These are phyloP conservation scores for Stygiomarasmius scandens DNA, from an alignment of 1,284 basidiomycete genomes.

Conservation along the genomic window DNA sequence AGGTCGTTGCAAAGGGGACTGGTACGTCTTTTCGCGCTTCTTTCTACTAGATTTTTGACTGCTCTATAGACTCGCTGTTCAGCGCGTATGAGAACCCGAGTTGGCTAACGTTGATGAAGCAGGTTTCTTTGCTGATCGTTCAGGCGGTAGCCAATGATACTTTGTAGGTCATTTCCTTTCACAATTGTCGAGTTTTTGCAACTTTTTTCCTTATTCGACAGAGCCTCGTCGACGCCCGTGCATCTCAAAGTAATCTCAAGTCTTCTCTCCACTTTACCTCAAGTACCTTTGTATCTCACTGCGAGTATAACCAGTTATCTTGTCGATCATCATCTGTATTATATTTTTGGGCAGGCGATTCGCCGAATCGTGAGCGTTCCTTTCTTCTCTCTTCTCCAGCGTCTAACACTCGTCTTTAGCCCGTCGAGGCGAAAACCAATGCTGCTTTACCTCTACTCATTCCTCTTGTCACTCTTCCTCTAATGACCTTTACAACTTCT, in stretches of 20 bases:
- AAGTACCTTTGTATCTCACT: slow-evolving; percentile 42
- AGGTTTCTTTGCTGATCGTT: slow-evolving; percentile 51
- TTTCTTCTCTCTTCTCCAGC: not conserved
- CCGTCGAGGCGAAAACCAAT: slow-evolving; percentile 39
- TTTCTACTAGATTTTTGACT: slow-evolving; percentile 3
- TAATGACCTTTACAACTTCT: slow-evolving; percentile 31
- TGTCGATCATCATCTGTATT: slow-evolving; percentile 44
- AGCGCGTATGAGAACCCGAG: slow-evolving; percentile 42
- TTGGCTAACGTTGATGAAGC: slow-evolving; percentile 61
- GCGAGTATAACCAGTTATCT: slow-evolving; percentile 42
- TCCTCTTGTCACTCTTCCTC: slow-evolving; percentile 41
- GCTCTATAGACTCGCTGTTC: slow-evolving; percentile 42
- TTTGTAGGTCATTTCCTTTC: slow-evolving; percentile 40
- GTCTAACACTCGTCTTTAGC: slow-evolving; percentile 33
- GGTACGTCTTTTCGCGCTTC: slow-evolving; percentile 9
- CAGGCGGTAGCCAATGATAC: slow-evolving; percentile 50
- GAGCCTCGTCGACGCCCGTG: not conserved
- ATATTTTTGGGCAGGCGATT: slow-evolving; percentile 28
- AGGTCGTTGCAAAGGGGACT: slow-evolving; percentile 33
- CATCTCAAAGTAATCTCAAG: slow-evolving; percentile 34
- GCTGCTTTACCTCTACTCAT: slow-evolving; percentile 28
- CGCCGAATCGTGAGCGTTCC: slow-evolving; percentile 1
- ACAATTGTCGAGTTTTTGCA: not conserved
- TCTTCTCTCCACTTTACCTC: slow-evolving; percentile 38
- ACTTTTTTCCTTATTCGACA: slow-evolving; percentile 3